Evolutionary conservation across 768 basidiomycete genomes (phyloP).

Genomic region (Psilocybe azurescens): DNA sequence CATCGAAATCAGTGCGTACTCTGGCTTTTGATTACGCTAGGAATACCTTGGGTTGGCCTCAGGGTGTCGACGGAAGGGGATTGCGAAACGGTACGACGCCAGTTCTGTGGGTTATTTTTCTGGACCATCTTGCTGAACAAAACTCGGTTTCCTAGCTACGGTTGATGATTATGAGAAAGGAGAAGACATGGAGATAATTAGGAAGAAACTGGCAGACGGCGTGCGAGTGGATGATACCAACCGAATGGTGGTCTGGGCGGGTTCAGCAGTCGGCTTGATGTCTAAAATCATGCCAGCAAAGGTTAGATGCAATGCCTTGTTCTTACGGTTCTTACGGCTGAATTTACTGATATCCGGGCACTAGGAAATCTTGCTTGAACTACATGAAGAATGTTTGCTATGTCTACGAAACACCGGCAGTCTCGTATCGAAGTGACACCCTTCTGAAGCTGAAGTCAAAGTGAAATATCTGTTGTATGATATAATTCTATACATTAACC

Average conservation of each 20-base stretch:
- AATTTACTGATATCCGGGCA: not conserved
- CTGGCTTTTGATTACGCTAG: slow-evolving; percentile 68
- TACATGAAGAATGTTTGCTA: slow-evolving; percentile 48
- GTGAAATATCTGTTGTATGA: no score
- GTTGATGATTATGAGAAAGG: slow-evolving; percentile 62
- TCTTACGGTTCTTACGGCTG: not conserved
- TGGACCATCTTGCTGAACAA: slow-evolving; percentile 11
- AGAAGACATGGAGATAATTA: slow-evolving; percentile 45
- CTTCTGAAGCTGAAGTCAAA: not conserved
- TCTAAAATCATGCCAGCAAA: slow-evolving; percentile 44
- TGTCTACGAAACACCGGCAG: slow-evolving; percentile 14
- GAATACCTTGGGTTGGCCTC: slow-evolving; percentile 62
- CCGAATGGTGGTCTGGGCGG: slow-evolving; percentile 71
- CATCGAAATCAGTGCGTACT: slow-evolving; percentile 55
- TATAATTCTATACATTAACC: not conserved
- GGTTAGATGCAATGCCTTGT: slow-evolving; percentile 27
- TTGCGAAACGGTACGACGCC: slow-evolving; percentile 50
- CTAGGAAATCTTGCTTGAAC: slow-evolving; percentile 62
- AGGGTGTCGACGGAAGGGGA: slow-evolving; percentile 65
- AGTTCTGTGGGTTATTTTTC: slow-evolving; percentile 2
- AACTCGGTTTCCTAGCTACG: slow-evolving; percentile 43
- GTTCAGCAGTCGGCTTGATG: slow-evolving; percentile 66
- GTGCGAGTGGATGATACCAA: slow-evolving; percentile 48
- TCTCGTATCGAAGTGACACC: slow-evolving; percentile 6
- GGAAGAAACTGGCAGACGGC: slow-evolving; percentile 51